A percentile compares a stretch with the other conserved stretches of the same genome.
phyloP scores from a whole-genome alignment of 495 filamentous ascomycete genomes.

The Annulohypoxylon bovei region DNA sequence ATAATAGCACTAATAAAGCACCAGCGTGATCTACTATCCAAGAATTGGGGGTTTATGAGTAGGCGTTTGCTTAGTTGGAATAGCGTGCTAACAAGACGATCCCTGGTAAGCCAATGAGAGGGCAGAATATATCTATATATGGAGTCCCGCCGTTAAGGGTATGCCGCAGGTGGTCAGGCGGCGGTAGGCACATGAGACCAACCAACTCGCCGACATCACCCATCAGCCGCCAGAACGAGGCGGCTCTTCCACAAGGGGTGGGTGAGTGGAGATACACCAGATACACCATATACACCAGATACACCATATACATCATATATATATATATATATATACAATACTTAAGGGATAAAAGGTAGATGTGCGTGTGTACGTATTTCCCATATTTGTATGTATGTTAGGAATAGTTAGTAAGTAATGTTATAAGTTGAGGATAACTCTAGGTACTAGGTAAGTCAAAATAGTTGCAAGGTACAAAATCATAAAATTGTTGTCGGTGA shows the following conservation, averaged over 20 bases:
- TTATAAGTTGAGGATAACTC: background rate
- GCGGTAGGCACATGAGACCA: constrained; percentile 36
- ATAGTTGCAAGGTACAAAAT: too few species aligned
- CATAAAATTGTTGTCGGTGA: background rate
- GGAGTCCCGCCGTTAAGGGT: constrained; percentile 18
- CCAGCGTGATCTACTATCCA: constrained; percentile 13
- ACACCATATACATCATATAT: too few species aligned
- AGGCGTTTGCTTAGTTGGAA: constrained; percentile 17
- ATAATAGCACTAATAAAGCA: background rate
- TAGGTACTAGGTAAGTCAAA: too few species aligned
- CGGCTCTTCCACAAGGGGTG: constrained; percentile 20
- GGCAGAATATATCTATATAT: constrained; percentile 14
- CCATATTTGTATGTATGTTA: too few species aligned
- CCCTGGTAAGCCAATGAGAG: constrained; percentile 24
- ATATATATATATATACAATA: constrained; percentile 1
- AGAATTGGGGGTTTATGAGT: constrained; percentile 6
- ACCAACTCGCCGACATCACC: constrained; percentile 23
- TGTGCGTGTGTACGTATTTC: background rate
- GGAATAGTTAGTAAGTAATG: background rate
- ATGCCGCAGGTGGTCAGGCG: constrained; percentile 32
- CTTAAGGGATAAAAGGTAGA: background rate
- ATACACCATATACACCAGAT: background rate
- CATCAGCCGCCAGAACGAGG: constrained; percentile 22
- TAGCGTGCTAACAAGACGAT: constrained; percentile 25
- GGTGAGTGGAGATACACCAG: constrained; percentile 4